Conservation (phyloP, 495 filamentous ascomycete genomes). For the Xylaria palmicola region DNA sequence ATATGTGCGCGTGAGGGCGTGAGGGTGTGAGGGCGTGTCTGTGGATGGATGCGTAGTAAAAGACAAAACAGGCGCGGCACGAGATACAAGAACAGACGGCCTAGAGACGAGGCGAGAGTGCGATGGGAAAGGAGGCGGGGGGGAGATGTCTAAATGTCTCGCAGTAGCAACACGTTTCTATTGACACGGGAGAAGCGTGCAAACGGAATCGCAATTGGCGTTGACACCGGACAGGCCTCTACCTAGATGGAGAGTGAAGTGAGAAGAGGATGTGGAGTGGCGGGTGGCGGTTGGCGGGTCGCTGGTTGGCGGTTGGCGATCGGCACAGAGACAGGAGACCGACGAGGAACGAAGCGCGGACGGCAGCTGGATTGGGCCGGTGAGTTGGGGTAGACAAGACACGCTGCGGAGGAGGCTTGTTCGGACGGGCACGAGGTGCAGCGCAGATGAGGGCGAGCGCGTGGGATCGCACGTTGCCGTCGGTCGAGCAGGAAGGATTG, state of each 20-base stretch:
- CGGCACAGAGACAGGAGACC: too few species aligned
- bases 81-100: neutral
- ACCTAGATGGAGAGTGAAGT: neutral
- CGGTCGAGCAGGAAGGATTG: too few species aligned
- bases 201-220: neutral
- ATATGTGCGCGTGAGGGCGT: conserved; percentile 11
- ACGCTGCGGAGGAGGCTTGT: too few species aligned
- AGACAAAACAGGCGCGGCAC: conserved; percentile 3
- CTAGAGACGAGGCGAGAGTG: conserved; percentile 4
- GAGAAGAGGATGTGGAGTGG: neutral
- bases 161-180: neutral
- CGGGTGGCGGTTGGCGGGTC: neutral
- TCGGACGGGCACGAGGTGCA: too few species aligned
- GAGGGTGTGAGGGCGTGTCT: conserved; percentile 9
- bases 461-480: too few species aligned
- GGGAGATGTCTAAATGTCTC: too few species aligned
- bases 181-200: neutral
- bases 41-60: conserved; percentile 1
- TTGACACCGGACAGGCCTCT: neutral
- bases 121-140: neutral
- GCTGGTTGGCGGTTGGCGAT: too few species aligned
- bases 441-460: too few species aligned
- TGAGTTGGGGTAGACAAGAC: too few species aligned
- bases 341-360: too few species aligned
- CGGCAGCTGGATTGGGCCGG: too few species aligned